Base-by-base conservation (phyloP, 1,284 basidiomycete genomes). In the Moesziomyces sp. region DNA sequence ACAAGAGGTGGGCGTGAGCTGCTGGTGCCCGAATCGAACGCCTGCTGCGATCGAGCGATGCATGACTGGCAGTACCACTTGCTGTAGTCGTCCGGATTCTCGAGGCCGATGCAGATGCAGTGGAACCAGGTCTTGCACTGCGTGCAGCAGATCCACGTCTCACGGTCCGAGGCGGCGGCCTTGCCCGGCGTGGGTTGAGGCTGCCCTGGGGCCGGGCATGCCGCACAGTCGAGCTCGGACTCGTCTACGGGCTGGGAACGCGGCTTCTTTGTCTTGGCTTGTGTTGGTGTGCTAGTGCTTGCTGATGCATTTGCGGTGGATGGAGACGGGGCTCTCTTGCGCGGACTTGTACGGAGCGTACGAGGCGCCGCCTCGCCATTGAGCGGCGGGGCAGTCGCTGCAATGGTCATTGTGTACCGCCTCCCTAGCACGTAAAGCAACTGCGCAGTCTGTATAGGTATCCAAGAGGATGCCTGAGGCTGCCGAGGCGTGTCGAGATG, bases 81-180 rank as follows among this genome's bases (percentile, higher is more conserved):
- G 57, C 53, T 58, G 47, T 64, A 79, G 49, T 70, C 64, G 14
- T 74, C 65, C 8, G 76, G 70, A 42, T 77, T 71, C 21, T 59
- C 51, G 34, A 79, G 53, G 8, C 50, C 51, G 42, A 78, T 61
- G 46, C 79, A 81, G 58, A 61, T 70, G 53, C 71, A 74, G 58
- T 81, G 79, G 45, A 59, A 78, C 79, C 79, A 81, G 4, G 68
- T 74, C 28, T 49, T 58, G 61, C 79, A 81, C 3, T 76, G 72
- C 8, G 76, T 61, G 58, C 79, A 81, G 40, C 70, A 75, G 34
- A 80, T 70, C 79, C 79, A 80, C 1, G 60, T 65, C 18, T 71
- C 68, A 34, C 62, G 61, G 35, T 76, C 73, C 26, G 57, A 60
- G 18, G 73, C 64, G 16, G 73, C 73, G 26, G 58, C 73, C 46